Evolutionary conservation across 164 flowering plant species (phyloP).

Genomic region (Paratinospora sagittata): DNA sequence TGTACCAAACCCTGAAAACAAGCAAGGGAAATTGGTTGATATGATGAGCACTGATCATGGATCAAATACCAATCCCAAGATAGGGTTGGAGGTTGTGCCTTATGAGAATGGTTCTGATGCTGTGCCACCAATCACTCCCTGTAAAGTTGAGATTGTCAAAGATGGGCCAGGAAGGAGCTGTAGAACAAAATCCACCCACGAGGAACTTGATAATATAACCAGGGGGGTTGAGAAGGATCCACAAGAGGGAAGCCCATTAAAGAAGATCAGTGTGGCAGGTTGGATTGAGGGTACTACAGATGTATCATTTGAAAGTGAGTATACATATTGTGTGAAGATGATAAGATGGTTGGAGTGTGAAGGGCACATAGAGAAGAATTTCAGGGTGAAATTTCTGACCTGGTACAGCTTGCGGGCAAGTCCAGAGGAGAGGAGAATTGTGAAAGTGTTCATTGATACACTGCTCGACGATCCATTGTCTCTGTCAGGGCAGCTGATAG

Average conservation of each 20-base stretch:
- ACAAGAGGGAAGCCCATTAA: conserved; percentile 29
- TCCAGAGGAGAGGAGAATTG: conserved; percentile 60
- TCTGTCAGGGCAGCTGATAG: conserved; percentile 84
- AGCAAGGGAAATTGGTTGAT: conserved; percentile 28
- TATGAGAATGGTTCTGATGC: conserved; percentile 36
- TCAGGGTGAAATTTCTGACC: conserved; percentile 80
- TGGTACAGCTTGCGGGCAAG: conserved; percentile 92
- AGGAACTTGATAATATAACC: conserved; percentile 31
- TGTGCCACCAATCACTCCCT: conserved; percentile 65
- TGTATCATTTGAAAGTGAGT: conserved; percentile 42
- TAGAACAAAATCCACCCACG: conserved; percentile 29
- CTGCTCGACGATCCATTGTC: conserved; percentile 65
- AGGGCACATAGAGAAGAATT: conserved; percentile 66
- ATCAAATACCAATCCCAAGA: conserved; percentile 27
- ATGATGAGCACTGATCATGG: conserved; percentile 40
- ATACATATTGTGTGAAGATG: conserved; percentile 71
- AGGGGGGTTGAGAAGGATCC: conserved; percentile 25
- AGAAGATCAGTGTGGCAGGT: conserved; percentile 26
- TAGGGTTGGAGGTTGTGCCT: conserved; percentile 40
- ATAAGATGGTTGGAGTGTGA: conserved; percentile 74
- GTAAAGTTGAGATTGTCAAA: conserved; percentile 48
- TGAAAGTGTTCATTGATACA: conserved; percentile 69
- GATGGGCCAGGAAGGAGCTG: conserved; percentile 34
- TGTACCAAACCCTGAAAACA: conserved; percentile 26
- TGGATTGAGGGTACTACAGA: conserved; percentile 26